Conservation (phyloP, 2,329 filamentous ascomycete genomes). For the Fusarium globosum region DNA sequence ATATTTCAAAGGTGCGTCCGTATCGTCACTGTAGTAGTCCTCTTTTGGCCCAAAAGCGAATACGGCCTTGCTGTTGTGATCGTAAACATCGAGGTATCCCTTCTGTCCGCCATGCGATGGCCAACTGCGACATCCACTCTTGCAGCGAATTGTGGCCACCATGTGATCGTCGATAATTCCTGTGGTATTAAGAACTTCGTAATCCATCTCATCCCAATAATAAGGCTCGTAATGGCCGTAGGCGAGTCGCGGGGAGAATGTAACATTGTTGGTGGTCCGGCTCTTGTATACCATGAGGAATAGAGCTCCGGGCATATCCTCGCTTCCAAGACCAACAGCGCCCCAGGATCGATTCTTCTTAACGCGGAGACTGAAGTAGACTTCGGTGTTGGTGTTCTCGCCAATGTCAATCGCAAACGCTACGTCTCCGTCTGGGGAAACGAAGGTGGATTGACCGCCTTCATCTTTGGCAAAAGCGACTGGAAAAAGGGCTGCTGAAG, state of each 20-base stretch:
- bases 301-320: slow-evolving; percentile 63
- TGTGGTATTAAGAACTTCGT: slow-evolving; percentile 59
- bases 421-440: slow-evolving; percentile 56
- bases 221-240: slow-evolving; percentile 64
- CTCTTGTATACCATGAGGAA: slow-evolving; percentile 67
- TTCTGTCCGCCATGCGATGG: slow-evolving; percentile 43
- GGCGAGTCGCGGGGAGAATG: slow-evolving; percentile 65
- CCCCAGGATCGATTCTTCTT: slow-evolving; percentile 61
- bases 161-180: slow-evolving; percentile 59
- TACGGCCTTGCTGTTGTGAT: slow-evolving; percentile 60
- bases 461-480: slow-evolving; percentile 44
- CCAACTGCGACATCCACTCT: slow-evolving; percentile 63
- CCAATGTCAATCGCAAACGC: slow-evolving; percentile 64
- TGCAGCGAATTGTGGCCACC: slow-evolving; percentile 64
- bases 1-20: slow-evolving; percentile 59
- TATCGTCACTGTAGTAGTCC: slow-evolving; percentile 55
- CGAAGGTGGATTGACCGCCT: slow-evolving; percentile 55
- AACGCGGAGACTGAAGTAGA: slow-evolving; percentile 66
- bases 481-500: slow-evolving; percentile 41
- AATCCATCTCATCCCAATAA: slow-evolving; percentile 56
- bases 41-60: slow-evolving; percentile 66
- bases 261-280: slow-evolving; percentile 60
- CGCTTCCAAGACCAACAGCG: slow-evolving; percentile 64
- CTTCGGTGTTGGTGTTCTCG: slow-evolving; percentile 56
- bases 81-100: slow-evolving; percentile 63